Percentiles rank a stretch among this genome's conserved stretches.
phyloP scores from a whole-genome alignment of 2,329 filamentous ascomycete genomes.

The Neopestalotiopsis rosae region DNA sequence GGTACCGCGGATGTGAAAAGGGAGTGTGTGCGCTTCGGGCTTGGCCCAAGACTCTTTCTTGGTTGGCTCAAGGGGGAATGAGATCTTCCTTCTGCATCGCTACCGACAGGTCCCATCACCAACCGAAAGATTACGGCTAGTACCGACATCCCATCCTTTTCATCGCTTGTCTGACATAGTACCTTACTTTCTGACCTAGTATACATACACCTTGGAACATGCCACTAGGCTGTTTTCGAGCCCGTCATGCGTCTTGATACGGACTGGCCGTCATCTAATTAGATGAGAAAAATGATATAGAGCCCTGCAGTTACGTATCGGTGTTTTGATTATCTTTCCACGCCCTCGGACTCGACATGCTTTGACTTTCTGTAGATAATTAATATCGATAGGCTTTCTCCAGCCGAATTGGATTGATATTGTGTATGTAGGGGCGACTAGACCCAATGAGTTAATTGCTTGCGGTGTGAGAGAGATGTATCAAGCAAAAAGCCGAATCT shows the following conservation, averaged over 20 bases:
- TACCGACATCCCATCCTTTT: neutral
- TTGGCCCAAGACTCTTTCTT: neutral
- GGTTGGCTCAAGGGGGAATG: neutral
- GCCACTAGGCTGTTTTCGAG: neutral
- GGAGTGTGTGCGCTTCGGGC: neutral
- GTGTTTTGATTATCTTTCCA: too few species aligned
- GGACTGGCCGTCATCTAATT: neutral
- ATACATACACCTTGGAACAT: neutral
- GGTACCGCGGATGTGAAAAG: neutral
- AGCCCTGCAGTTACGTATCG: neutral
- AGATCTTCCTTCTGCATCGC: neutral
- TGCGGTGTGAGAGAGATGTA: conserved; percentile 1
- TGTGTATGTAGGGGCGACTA: neutral
- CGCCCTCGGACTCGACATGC: too few species aligned
- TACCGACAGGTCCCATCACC: neutral
- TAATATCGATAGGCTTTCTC: neutral
- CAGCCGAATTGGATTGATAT: neutral
- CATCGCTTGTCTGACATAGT: conserved; percentile 1
- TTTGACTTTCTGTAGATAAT: too few species aligned
- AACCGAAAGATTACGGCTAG: neutral
- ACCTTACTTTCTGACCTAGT: conserved; percentile 2
- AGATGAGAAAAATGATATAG: neutral
- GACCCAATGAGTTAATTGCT: neutral
- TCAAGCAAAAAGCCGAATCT: neutral
- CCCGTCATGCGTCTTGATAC: neutral